phyloP scores from a whole-genome alignment of 306 rosid species.

The Glycyrrhiza uralensis region DNA sequence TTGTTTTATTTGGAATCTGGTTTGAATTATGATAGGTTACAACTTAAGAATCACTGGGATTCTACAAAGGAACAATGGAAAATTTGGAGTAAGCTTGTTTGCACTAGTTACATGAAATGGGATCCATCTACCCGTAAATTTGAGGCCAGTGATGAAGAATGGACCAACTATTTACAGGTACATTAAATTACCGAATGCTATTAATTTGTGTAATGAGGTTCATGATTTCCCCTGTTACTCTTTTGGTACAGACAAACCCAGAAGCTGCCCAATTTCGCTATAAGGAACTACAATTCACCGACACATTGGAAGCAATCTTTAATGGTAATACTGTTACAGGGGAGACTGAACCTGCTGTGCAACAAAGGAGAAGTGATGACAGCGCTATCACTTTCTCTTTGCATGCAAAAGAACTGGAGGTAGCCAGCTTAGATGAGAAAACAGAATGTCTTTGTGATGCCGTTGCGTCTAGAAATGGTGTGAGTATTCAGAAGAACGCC shows the following conservation, averaged over 20 bases:
- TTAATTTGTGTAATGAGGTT: conserved; percentile 6
- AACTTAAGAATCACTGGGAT: conserved; percentile 79
- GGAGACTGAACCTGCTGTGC: conserved; percentile 31
- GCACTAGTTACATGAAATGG: conserved; percentile 64
- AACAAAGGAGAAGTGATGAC: conserved; percentile 31
- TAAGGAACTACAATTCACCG: conserved; percentile 36
- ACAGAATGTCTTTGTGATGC: conserved; percentile 27
- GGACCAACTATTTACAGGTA: conserved; percentile 57
- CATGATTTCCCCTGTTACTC: conserved; percentile 13
- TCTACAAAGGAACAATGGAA: conserved; percentile 63
- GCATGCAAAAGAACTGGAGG: conserved; percentile 25
- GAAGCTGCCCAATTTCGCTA: conserved; percentile 54
- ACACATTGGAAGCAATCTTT: conserved; percentile 36
- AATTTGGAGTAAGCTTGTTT: conserved; percentile 56
- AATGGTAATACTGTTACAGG: conserved; percentile 37
- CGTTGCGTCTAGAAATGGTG: conserved; percentile 37
- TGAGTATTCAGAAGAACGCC: conserved; percentile 21
- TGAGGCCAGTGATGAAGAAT: conserved; percentile 54
- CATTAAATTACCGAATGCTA: conserved; percentile 4
- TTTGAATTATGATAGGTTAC: conserved; percentile 49
- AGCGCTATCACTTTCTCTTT: conserved; percentile 31
- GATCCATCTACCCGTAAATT: conserved; percentile 42
- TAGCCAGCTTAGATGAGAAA: conserved; percentile 27
- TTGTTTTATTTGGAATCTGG: conserved; percentile 51
- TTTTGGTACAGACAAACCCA: conserved; percentile 44